Conservation (phyloP, 2,329 filamentous ascomycete genomes). For the Ophiostoma perfectum region DNA sequence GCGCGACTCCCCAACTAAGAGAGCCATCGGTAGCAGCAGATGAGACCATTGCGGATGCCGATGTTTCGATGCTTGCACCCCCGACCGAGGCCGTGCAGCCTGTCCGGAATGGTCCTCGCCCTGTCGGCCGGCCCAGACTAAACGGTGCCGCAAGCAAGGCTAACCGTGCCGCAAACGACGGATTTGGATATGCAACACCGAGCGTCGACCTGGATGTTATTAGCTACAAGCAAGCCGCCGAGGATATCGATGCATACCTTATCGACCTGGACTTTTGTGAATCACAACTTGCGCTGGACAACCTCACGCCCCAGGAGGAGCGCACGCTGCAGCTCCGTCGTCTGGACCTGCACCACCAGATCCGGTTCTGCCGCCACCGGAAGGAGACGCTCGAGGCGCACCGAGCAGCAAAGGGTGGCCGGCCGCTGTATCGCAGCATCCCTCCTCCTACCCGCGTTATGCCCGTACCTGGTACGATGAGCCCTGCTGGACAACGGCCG, state of each 20-base stretch:
- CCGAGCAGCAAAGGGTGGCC: conserved; percentile 21
- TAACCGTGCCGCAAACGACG: background rate
- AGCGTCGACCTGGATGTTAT: conserved; percentile 31
- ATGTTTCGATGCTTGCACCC: background rate
- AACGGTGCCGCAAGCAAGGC: conserved; percentile 3
- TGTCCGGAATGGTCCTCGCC: conserved; percentile 4
- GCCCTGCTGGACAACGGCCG: conserved; percentile 1
- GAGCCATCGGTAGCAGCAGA: background rate
- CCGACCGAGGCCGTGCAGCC: background rate
- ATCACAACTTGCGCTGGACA: conserved; percentile 33
- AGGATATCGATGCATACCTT: conserved; percentile 41
- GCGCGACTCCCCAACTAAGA: background rate
- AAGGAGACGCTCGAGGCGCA: conserved; percentile 35
- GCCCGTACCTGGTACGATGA: background rate
- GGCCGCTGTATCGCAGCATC: conserved; percentile 17
- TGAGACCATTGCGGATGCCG: background rate
- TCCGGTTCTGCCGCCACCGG: conserved; percentile 40
- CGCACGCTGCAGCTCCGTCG: conserved; percentile 40
- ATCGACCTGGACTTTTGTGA: conserved; percentile 41
- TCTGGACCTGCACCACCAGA: conserved; percentile 42
- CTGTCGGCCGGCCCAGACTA: conserved; percentile 7
- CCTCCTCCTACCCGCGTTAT: conserved; percentile 2
- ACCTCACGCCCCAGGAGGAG: conserved; percentile 39
- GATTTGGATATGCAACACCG: conserved; percentile 20
- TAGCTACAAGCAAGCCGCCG: conserved; percentile 36